These are phyloP conservation scores for Pulveroboletus sp. DNA, from an alignment of 768 basidiomycete species.

Conservation along the genomic window DNA sequence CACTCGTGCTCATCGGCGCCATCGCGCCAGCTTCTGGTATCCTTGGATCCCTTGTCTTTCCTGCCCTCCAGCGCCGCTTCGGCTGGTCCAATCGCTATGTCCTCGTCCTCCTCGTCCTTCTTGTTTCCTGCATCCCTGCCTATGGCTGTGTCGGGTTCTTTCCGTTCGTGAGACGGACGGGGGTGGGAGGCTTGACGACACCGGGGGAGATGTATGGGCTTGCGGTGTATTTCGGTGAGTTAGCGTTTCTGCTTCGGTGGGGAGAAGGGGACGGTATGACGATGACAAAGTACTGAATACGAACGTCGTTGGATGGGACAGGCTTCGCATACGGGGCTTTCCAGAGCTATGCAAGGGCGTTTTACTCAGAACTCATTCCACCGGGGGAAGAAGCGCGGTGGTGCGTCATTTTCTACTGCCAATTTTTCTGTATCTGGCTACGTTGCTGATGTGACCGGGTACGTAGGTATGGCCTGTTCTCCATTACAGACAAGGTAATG, in stretches of 20 bases:
- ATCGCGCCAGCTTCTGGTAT: conserved; percentile 79
- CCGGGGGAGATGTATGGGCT: conserved; percentile 82
- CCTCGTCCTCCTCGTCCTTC: conserved; percentile 59
- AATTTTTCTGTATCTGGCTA: not conserved
- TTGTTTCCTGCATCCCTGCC: conserved; percentile 63
- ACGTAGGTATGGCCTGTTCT: conserved; percentile 66
- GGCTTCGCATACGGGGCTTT: conserved; percentile 83
- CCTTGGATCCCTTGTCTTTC: conserved; percentile 79
- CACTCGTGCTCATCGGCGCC: conserved; percentile 75
- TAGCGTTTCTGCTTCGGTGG: not conserved
- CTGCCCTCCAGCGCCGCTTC: conserved; percentile 59
- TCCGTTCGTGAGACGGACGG: conserved; percentile 40
- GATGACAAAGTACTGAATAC: not conserved
- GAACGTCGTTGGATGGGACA: conserved; percentile 16
- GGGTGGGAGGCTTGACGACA: conserved; percentile 72
- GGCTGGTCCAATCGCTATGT: conserved; percentile 64
- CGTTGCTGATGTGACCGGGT: not conserved
- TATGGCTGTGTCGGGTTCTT: conserved; percentile 86
- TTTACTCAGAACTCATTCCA: conserved; percentile 84
- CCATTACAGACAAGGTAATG: conserved; percentile 86
- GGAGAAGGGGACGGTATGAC: too few relatives aligned
- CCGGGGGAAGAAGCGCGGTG: conserved; percentile 86
- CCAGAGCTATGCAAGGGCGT: conserved; percentile 83
- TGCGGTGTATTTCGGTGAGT: conserved; percentile 73
- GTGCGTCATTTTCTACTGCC: conserved; percentile 40